phyloP scores from a whole-genome alignment of 768 basidiomycete genomes.

The Boletus sp. region DNA sequence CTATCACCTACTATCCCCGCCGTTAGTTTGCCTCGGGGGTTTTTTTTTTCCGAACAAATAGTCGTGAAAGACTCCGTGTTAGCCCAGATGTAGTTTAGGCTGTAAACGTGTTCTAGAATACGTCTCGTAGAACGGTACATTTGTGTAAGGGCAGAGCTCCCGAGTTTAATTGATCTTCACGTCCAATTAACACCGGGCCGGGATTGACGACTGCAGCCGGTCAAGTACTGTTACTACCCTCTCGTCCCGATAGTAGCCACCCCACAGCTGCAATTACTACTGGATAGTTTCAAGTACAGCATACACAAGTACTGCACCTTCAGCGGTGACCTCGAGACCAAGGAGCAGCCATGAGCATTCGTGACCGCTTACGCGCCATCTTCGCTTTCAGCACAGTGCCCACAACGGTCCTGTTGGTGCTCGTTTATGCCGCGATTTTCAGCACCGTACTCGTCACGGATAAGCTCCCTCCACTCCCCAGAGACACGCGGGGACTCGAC shows the following conservation, averaged over 20 bases:
- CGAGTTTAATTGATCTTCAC: too few species aligned
- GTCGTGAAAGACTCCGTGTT: too few species aligned
- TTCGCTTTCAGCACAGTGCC: slow-evolving; percentile 41
- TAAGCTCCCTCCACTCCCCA: slow-evolving; percentile 43
- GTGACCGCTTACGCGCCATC: slow-evolving; percentile 20
- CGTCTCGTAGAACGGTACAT: too few species aligned
- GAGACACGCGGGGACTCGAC: slow-evolving; percentile 42
- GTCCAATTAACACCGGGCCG: too few species aligned
- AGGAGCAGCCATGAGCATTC: slow-evolving; percentile 23
- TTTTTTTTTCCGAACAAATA: too few species aligned
- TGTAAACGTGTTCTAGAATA: too few species aligned
- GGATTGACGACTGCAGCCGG: too few species aligned
- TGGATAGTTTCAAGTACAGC: not conserved
- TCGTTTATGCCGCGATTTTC: slow-evolving; percentile 50
- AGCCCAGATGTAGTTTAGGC: too few species aligned
- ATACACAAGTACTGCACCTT: not conserved
- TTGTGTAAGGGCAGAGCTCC: too few species aligned
- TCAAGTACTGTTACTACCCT: not conserved
- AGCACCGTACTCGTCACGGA: slow-evolving; percentile 47
- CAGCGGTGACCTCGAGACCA: not conserved
- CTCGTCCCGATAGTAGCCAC: not conserved
- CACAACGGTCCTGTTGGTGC: slow-evolving; percentile 43
- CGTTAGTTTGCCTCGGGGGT: too few species aligned
- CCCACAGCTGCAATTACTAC: not conserved
- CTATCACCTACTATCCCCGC: too few species aligned